Evolutionary conservation across 805 yeast genomes (phyloP), one percentile per base, ranked within the genome.

Genomic region (Ogataea corticis): DNA sequence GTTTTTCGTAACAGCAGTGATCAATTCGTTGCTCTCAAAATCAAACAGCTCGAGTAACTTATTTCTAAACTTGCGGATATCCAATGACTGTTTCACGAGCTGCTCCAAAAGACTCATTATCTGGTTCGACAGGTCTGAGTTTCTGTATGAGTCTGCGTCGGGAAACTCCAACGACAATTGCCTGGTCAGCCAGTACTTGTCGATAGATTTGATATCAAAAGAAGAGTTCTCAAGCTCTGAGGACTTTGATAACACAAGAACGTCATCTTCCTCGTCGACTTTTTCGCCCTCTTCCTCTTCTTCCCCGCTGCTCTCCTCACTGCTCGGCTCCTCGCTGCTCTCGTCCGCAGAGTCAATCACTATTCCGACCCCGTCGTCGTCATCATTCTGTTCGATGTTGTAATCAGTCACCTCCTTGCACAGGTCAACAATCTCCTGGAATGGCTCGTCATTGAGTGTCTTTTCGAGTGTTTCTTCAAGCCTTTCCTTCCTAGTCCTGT

Each of bases 11-110:
- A 87, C 58, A 11, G 65, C 52, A 32, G 73, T 70, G 2, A 79
- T 73, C n/a, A 85, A 59, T 0, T 69, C 74, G 35, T 75, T 68
- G 45, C 78, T 66, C 31, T 79, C 82, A 43, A 66, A 69, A 7
- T 78, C 77, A n/a, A 85, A 65, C 1, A 79, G 49, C 23, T 75
- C 76, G 56, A 77, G 62, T 5, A 89, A 58, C n/a, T 69, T 72
- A 32, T 73, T 74, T 51, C 83, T 88, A 37, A 80, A 68, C 14
- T 71, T 73, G 31, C 77, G 65, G 11, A 65, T 57, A 23, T 71
- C 61, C 2, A 69, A 47, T 7, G 67, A 58, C 2, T 61, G 45
- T 2, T 34, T 35, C 12, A 46, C 39, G 1, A 56, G 54, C 17
- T 72, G 58, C 1, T 69, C 62, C 2, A 89, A 59, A 9, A 71